Percentiles rank a stretch among this genome's conserved stretches.
phyloP scores from a whole-genome alignment of 208 protist genomes.

The Histomonas meleagridis region DNA sequence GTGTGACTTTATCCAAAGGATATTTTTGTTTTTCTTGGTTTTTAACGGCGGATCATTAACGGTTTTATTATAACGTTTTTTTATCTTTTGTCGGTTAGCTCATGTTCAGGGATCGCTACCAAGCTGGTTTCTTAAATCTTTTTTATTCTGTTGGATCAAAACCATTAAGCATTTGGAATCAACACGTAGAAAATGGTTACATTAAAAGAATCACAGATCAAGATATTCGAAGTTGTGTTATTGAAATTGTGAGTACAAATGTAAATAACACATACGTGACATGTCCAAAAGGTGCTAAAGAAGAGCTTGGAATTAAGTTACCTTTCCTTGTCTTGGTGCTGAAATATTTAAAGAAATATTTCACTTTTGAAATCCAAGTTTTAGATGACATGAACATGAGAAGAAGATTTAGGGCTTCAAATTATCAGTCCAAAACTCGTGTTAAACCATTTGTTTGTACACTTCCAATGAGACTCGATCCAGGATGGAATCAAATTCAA shows the following conservation, averaged over 20 bases:
- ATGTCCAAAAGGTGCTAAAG: conserved; percentile 78
- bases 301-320: conserved; percentile 96
- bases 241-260: conserved; percentile 94
- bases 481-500: conserved; percentile 98
- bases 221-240: conserved; percentile 90
- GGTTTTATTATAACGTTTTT: no score
- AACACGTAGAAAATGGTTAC: conserved; percentile 79
- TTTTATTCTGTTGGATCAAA: conserved; percentile 91
- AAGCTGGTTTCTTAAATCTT: conserved; percentile 89
- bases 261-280: conserved; percentile 90
- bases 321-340: conserved; percentile 95
- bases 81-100: no score
- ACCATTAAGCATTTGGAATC: conserved; percentile 93
- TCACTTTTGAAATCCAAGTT: conserved; percentile 96
- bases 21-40: no score
- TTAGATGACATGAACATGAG: conserved; percentile 94
- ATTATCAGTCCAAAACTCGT: conserved; percentile 88
- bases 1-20: no score
- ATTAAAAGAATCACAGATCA: conserved; percentile 96
- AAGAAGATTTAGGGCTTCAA: conserved; percentile 88
- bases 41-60: no score
- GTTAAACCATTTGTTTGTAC: conserved; percentile 98
- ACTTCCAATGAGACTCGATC: conserved; percentile 95
- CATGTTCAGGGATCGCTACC: conserved; percentile 98
- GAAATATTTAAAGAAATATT: conserved; percentile 82